phyloP scores from a whole-genome alignment of 2,329 filamentous ascomycete species.

The Tolypocladium tundrense region DNA sequence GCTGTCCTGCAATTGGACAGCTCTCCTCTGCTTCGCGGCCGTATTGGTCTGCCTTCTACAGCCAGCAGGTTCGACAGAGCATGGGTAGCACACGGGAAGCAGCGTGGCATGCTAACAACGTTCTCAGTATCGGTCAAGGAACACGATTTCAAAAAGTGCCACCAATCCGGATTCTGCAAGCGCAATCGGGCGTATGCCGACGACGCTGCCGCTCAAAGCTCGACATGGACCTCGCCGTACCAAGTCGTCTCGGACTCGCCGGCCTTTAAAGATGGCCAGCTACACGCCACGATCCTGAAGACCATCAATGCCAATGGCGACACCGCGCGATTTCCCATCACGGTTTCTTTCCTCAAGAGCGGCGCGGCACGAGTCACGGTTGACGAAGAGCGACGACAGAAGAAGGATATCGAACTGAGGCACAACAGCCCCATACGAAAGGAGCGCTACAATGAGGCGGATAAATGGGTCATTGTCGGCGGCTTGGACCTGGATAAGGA shows the following conservation, averaged over 20 bases:
- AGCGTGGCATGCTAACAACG: neutral
- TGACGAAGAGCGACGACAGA: constrained; percentile 83
- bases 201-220: constrained; percentile 51
- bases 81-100: neutral
- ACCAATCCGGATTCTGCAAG: constrained; percentile 94
- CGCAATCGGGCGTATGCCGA: constrained; percentile 89
- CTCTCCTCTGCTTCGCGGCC: constrained; percentile 49
- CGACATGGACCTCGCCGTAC: constrained; percentile 73
- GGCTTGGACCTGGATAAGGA: constrained; percentile 63
- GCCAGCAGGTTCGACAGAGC: constrained; percentile 47
- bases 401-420: constrained; percentile 78
- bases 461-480: constrained; percentile 77
- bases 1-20: constrained; percentile 54
- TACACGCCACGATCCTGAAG: constrained; percentile 77
- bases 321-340: constrained; percentile 70
- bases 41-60: constrained; percentile 50
- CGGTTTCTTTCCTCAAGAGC: constrained; percentile 79
- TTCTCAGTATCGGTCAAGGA: constrained; percentile 73
- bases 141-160: constrained; percentile 93
- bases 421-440: constrained; percentile 79
- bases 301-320: constrained; percentile 52
- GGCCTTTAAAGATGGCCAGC: constrained; percentile 66
- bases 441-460: constrained; percentile 88
- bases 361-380: constrained; percentile 79
- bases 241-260: constrained; percentile 61